A percentile compares a stretch with the other conserved stretches of the same genome.
Evolutionary conservation across 2,329 filamentous ascomycete genomes (phyloP).

Genomic region (Neofusicoccum parvum): DNA sequence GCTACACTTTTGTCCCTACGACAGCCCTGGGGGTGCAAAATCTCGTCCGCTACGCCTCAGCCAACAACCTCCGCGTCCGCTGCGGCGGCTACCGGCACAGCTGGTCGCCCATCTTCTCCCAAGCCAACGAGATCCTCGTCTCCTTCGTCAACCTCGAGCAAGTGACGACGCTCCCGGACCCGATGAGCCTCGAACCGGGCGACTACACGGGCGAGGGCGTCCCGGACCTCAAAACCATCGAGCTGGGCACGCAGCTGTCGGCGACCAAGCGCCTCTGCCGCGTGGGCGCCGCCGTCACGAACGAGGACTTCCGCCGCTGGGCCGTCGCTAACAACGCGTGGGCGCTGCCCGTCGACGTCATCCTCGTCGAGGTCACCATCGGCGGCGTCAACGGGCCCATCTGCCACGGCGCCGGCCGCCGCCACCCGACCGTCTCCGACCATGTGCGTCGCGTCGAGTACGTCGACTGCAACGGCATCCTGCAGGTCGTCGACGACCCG

Average conservation of each 20-base stretch:
- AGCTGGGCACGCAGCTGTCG: slow-evolving; percentile 33
- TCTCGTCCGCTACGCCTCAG: slow-evolving; percentile 43
- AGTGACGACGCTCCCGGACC: slow-evolving; percentile 44
- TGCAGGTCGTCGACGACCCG: slow-evolving; percentile 44
- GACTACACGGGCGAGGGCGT: slow-evolving; percentile 27
- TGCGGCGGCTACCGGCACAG: slow-evolving; percentile 49
- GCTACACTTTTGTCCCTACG: slow-evolving; percentile 46
- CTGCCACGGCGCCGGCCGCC: slow-evolving; percentile 51
- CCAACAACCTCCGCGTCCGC: slow-evolving; percentile 41
- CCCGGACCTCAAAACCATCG: slow-evolving; percentile 46
- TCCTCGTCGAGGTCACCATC: slow-evolving; percentile 53
- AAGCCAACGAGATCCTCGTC: slow-evolving; percentile 46
- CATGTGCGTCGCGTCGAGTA: slow-evolving; percentile 52
- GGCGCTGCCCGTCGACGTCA: slow-evolving; percentile 50
- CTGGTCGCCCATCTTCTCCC: slow-evolving; percentile 46
- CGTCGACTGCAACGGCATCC: slow-evolving; percentile 48
- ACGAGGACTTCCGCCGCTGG: slow-evolving; percentile 52
- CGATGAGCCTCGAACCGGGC: slow-evolving; percentile 29
- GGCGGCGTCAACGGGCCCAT: slow-evolving; percentile 50
- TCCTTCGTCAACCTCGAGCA: slow-evolving; percentile 45
- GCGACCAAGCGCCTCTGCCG: slow-evolving; percentile 41
- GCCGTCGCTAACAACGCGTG: slow-evolving; percentile 44
- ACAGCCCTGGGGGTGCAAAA: slow-evolving; percentile 46
- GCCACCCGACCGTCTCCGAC: slow-evolving; percentile 49
- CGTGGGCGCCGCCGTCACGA: slow-evolving; percentile 49